Conservation (phyloP, 129 eudicot genomes). For the Chrysanthemum seticuspe region DNA sequence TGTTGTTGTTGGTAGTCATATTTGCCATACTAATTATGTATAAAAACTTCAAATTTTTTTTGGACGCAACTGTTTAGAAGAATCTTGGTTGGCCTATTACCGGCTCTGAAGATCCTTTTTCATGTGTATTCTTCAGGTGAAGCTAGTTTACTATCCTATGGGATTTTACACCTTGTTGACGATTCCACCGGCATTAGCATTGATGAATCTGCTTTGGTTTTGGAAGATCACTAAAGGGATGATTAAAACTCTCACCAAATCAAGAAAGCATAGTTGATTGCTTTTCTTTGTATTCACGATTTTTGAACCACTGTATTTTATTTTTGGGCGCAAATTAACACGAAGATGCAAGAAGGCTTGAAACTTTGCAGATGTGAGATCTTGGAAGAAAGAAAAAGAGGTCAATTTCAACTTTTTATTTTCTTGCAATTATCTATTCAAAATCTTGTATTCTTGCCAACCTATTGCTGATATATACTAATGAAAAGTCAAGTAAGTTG, state of each 20-base stretch:
- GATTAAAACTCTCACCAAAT: conserved; percentile 68
- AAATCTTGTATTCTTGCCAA: neutral
- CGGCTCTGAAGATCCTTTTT: neutral
- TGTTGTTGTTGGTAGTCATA: neutral
- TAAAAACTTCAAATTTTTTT: neutral
- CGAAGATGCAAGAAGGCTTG: neutral
- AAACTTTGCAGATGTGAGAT: neutral
- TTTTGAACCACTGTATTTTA: neutral
- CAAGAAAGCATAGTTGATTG: conserved; percentile 33
- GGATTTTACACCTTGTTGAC: conserved; percentile 70
- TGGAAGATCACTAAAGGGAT: conserved; percentile 83
- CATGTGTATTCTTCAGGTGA: conserved; percentile 48
- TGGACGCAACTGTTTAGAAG: neutral
- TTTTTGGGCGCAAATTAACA: neutral
- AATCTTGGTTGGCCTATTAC: neutral
- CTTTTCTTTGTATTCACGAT: neutral
- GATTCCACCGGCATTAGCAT: conserved; percentile 49
- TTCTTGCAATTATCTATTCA: neutral
- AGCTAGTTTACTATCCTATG: conserved; percentile 46
- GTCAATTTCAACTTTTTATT: neutral
- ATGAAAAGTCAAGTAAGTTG: too few species aligned
- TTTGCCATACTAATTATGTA: neutral
- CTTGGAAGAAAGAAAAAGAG: neutral
- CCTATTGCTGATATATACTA: neutral
- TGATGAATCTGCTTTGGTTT: conserved; percentile 88